Conservation (phyloP, 1,284 basidiomycete species). For the Golubevia sp. region DNA sequence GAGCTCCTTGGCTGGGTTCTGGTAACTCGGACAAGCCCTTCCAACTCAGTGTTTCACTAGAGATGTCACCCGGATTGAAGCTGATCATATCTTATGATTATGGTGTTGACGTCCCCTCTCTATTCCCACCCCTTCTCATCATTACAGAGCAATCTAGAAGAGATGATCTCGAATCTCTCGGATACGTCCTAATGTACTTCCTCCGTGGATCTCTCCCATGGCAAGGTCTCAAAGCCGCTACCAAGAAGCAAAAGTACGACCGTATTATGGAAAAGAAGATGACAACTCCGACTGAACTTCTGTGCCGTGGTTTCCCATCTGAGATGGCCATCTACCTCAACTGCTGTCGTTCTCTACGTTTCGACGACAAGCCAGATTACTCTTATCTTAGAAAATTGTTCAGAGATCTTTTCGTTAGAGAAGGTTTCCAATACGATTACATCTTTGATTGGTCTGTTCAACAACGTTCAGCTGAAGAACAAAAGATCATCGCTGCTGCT, state of each 20-base stretch:
- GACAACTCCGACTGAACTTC: slow-evolving; percentile 61
- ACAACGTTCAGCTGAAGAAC: slow-evolving; percentile 45
- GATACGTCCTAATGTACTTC: slow-evolving; percentile 62
- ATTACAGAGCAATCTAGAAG: slow-evolving; percentile 54
- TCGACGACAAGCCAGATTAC: slow-evolving; percentile 62
- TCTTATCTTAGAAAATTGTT: slow-evolving; percentile 62
- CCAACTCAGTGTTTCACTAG: too few species aligned
- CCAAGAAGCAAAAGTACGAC: slow-evolving; percentile 63
- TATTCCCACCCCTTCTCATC: slow-evolving; percentile 1
- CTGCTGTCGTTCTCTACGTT: slow-evolving; percentile 62
- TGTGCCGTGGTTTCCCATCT: slow-evolving; percentile 61
- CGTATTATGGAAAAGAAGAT: slow-evolving; percentile 63
- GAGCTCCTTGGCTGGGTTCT: too few species aligned
- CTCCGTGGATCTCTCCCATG: slow-evolving; percentile 59
- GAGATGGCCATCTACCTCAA: slow-evolving; percentile 63
- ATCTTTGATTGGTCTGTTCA: slow-evolving; percentile 62
- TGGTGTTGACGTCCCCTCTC: too few species aligned
- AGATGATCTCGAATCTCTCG: slow-evolving; percentile 59
- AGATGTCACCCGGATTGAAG: too few species aligned
- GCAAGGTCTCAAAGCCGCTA: slow-evolving; percentile 61
- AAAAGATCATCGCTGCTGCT: slow-evolving; percentile 13
- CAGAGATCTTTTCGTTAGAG: slow-evolving; percentile 62
- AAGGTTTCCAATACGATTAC: slow-evolving; percentile 62
- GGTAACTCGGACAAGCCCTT: too few species aligned
- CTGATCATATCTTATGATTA: too few species aligned